Base-by-base conservation (phyloP, 495 filamentous ascomycete species). In the Tuber microsphaerosporum region DNA sequence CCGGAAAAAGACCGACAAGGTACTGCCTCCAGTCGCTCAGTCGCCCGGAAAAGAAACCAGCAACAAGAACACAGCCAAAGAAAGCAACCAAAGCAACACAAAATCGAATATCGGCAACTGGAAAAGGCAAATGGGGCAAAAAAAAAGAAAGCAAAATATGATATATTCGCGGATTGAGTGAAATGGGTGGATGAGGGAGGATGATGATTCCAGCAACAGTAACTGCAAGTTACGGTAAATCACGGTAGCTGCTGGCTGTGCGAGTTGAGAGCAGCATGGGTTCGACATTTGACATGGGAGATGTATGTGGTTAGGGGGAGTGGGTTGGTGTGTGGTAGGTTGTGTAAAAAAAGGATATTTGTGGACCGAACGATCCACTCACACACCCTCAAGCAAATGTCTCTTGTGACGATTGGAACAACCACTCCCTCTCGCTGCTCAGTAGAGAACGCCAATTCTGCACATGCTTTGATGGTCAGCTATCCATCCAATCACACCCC, bases 301-400 rank as follows among this genome's bases (percentile, higher is more conserved):
- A 61, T 61, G 51, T 26, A 10, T 61, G 26, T 34, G n/a, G 56
- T 65, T 26, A 14, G n/a, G 56, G 56, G n/a, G 26, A n/a, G 56
- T 22, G 48, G 9, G 19, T 4, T 48, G 46, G 45, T 48, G 45
- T 7, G 26, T 34, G 56, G 56, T 34, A 26, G 56, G 56, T 65
- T 65, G 56, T 65, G 56, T 31, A 34, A 65, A 34, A 65, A 61
- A 34, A 65, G 56, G 56, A 65, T 65, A 65, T 65, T 65, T 65
- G 56, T 79, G 76, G 77, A 79, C 77, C 76, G 77, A 79, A 79
- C 77, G 72, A 79, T 79, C 77, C 77, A 79, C 77, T 77, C 73
- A n/a, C 56, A 65, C 56, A 65, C 56, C 56, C 56, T 34, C 56
- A 31, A 17, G 12, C 4, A 16, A 0, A 14, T 31, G 8, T 61